Percentiles rank a stretch among this genome's conserved stretches.
phyloP scores from a whole-genome alignment of 1,139 yeast species.

The Blastobotrys elegans region DNA sequence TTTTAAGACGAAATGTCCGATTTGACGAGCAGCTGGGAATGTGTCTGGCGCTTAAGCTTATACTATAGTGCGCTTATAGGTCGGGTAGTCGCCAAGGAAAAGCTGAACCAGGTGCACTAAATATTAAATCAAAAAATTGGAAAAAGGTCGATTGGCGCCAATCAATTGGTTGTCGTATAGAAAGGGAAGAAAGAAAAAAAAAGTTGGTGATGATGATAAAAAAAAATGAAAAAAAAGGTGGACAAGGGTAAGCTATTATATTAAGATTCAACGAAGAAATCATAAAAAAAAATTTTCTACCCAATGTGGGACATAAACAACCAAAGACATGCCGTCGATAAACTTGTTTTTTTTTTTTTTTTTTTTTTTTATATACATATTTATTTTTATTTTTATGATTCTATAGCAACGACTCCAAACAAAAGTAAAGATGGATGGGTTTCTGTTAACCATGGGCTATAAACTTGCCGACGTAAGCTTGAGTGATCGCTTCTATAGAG shows the following conservation, averaged over 20 bases:
- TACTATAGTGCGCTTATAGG: too few relatives aligned
- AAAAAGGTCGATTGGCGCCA: neutral
- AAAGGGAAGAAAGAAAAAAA: neutral
- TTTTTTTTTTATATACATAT: too few relatives aligned
- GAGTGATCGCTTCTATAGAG: too few relatives aligned
- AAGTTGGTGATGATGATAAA: neutral
- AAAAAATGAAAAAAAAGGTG: neutral
- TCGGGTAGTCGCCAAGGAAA: too few relatives aligned
- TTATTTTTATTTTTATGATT: neutral
- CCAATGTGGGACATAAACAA: conserved; percentile 1
- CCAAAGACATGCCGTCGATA: conserved; percentile 1
- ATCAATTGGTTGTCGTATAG: neutral
- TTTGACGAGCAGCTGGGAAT: too few relatives aligned
- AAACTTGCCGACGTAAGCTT: too few relatives aligned
- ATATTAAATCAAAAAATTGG: too few relatives aligned
- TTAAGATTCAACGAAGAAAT: neutral
- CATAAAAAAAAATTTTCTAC: neutral
- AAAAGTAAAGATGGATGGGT: neutral
- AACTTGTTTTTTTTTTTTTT: neutral
- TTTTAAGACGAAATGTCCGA: too few relatives aligned
- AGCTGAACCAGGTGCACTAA: too few relatives aligned
- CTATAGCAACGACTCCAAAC: neutral
- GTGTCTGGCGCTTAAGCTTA: too few relatives aligned
- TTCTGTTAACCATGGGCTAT: too few relatives aligned
- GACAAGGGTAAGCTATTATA: conserved; percentile 1